Base-by-base conservation (phyloP, 2,329 filamentous ascomycete species). In the Emergomyces pasteurianus region DNA sequence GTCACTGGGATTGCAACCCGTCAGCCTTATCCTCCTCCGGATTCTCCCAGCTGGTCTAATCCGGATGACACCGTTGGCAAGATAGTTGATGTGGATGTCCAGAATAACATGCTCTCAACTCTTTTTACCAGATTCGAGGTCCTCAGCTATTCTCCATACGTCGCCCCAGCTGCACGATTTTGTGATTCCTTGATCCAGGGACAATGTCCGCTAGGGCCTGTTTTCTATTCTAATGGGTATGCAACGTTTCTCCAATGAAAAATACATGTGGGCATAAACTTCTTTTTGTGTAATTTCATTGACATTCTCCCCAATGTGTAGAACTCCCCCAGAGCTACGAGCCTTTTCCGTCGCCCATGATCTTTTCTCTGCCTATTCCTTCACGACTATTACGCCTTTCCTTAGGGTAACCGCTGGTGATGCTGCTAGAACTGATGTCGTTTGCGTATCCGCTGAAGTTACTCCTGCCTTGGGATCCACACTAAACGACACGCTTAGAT, bases 331-430 rank as follows among this genome's bases (percentile, higher is more conserved):
- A 10, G 62, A 69, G 10, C 78, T 95, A 46, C 89, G 88, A 2
- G 86, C 88, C 1, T 86, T 96, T 70, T 86, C 83, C 59, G 76
- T 96, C 38, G 80, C 81, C 36, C 85, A 91, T 72, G 81, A 90
- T 63, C 87, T 97, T 72, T 79, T 81, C 65, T 90, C 90, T n/a
- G 84, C 85, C 0, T 99, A 96, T 72, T 83, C 89, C 4, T 96
- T 99, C 71, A 82, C 89, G 1, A 92, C 92, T 1, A 85, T 97
- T 65, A 81, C 85, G 7, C 80, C 89, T 9, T 90, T 84, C 0
- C 80, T 96, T 56, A 76, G 83, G 60, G 81, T 97, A 61, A 83
- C 88, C 62, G 88, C 91, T 59, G 92, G 91, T 64, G 87, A 95
- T 71, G 63, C 70, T 0, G 76, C 72, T 1, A 81, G 78, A 18